Conservation (phyloP, 1,139 yeast species). For the Candida tunisiensis region DNA sequence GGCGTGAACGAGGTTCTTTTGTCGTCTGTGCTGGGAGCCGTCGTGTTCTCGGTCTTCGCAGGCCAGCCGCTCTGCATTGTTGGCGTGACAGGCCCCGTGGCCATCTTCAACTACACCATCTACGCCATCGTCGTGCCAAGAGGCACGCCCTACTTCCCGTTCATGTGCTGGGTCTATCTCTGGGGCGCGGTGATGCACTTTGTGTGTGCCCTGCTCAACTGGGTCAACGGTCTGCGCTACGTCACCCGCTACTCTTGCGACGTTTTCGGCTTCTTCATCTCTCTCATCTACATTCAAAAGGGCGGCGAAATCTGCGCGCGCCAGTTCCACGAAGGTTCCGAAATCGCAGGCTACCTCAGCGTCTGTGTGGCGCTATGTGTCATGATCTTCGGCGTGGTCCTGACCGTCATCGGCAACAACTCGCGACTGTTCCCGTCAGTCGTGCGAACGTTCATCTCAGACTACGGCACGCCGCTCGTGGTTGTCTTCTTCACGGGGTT, state of each 20-base stretch:
- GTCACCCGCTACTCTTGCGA: constrained; percentile 82
- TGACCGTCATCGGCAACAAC: constrained; percentile 39
- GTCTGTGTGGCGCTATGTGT: constrained; percentile 56
- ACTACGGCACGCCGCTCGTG: constrained; percentile 69
- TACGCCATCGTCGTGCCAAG: constrained; percentile 55
- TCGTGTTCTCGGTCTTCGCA: constrained; percentile 66
- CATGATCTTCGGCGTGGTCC: constrained; percentile 57
- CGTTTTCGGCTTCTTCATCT: constrained; percentile 83
- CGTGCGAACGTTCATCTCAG: constrained; percentile 55
- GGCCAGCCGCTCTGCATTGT: constrained; percentile 93
- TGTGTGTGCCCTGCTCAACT: constrained; percentile 50
- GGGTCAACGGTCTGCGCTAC: constrained; percentile 49
- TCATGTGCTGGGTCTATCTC: constrained; percentile 90
- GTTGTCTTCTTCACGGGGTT: constrained; percentile 89
- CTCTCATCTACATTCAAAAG: constrained; percentile 78
- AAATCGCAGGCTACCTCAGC: constrained; percentile 56
- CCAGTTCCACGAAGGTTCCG: constrained; percentile 34
- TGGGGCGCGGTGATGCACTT: constrained; percentile 85
- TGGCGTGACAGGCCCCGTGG: constrained; percentile 89
- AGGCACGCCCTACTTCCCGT: constrained; percentile 66
- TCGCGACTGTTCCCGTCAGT: constrained; percentile 44
- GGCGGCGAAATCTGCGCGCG: constrained; percentile 66
- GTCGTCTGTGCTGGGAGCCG: constrained; percentile 77
- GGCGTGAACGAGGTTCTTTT: constrained; percentile 84
- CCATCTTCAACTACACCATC: constrained; percentile 84